A percentile compares a stretch with the other conserved stretches of the same genome.
phyloP scores from a whole-genome alignment of 2,329 filamentous ascomycete genomes.

The Lachnellula occidentalis region DNA sequence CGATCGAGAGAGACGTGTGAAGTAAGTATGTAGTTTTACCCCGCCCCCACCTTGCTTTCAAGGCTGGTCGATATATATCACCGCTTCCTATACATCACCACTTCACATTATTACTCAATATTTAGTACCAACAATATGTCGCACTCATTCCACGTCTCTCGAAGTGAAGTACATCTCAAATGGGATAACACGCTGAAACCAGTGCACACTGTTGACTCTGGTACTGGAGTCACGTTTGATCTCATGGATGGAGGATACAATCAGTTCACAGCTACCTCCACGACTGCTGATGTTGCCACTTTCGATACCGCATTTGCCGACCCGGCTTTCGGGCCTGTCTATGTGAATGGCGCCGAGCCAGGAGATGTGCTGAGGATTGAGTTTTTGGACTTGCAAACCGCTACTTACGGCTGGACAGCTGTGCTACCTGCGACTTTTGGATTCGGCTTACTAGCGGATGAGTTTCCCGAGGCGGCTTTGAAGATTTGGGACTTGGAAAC shows the following conservation, averaged over 20 bases:
- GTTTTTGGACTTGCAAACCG: slow-evolving; percentile 40
- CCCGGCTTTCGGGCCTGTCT: slow-evolving; percentile 47
- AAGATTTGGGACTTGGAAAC: slow-evolving; percentile 45
- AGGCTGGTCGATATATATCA: not conserved
- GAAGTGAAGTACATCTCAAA: slow-evolving; percentile 36
- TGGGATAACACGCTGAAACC: slow-evolving; percentile 44
- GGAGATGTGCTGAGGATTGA: slow-evolving; percentile 49
- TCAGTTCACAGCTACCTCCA: slow-evolving; percentile 41
- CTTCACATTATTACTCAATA: too few relatives aligned
- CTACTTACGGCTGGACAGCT: slow-evolving; percentile 48
- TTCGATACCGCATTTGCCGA: slow-evolving; percentile 40
- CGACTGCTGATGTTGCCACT: slow-evolving; percentile 34
- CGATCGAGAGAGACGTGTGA: not conserved
- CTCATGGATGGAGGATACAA: slow-evolving; percentile 46
- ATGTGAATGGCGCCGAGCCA: slow-evolving; percentile 42
- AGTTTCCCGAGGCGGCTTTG: slow-evolving; percentile 39
- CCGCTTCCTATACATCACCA: too few relatives aligned
- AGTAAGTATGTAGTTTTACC: not conserved
- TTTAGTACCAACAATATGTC: slow-evolving; percentile 5
- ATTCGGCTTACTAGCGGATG: slow-evolving; percentile 45
- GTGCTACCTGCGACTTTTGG: slow-evolving; percentile 41
- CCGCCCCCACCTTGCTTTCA: not conserved
- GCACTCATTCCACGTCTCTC: slow-evolving; percentile 15
- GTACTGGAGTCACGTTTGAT: slow-evolving; percentile 43
- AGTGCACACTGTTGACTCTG: slow-evolving; percentile 42